Conservation (phyloP, 148 eudicot genomes). For the Rhododendron vialii region DNA sequence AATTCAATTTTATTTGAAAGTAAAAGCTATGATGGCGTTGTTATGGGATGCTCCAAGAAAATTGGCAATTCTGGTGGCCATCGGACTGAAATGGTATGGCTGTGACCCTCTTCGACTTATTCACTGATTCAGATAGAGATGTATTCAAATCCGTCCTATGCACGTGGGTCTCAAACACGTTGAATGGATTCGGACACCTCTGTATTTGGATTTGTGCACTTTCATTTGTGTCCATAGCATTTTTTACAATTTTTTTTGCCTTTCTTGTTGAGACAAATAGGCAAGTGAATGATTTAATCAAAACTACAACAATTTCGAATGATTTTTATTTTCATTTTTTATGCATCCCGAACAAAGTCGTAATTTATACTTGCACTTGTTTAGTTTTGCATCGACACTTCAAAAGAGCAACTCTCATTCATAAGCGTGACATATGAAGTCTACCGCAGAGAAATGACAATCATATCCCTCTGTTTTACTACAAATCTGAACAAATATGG, state of each 20-base stretch:
- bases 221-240: neutral
- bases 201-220: neutral
- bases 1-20: neutral
- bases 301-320: neutral
- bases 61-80: neutral
- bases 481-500: too few species aligned
- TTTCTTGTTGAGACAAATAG: too few species aligned
- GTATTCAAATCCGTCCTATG: too few species aligned
- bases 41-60: neutral
- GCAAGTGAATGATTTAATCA: neutral
- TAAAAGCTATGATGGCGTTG: neutral
- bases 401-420: too few species aligned
- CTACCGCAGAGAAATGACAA: too few species aligned
- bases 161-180: too few species aligned
- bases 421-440: too few species aligned
- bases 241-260: too few species aligned
- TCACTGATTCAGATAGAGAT: neutral
- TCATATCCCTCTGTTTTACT: too few species aligned
- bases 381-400: too few species aligned
- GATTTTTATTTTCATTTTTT: neutral
- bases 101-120: neutral
- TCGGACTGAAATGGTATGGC: neutral
- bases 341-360: too few species aligned
- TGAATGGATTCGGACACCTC: too few species aligned
- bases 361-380: neutral